Evolutionary conservation across 2,329 filamentous ascomycete genomes (phyloP), one percentile per base, ranked within the genome.

Genomic region (Eurotiales sp.): DNA sequence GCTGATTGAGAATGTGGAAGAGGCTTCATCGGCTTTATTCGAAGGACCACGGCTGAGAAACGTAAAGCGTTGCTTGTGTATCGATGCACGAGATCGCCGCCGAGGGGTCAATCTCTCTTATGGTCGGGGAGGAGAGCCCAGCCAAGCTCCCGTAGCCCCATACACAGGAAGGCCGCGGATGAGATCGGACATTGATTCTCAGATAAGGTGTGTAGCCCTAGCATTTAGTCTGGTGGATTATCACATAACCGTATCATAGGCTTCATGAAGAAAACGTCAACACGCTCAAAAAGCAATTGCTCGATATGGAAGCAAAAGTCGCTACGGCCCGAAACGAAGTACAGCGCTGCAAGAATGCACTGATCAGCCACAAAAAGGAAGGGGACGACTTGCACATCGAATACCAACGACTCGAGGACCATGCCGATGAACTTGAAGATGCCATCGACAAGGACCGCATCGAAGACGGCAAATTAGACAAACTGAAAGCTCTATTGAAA

Each of bases 151-250:
- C 11, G 75, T 86, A 4, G 66, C 74, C 7, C 76, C 78, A 14
- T 82, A 74, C 57, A 67, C 63, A 0, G 75, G 79, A 34, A 72
- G 70, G 8, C 76, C 86, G 21, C 83, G 90, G n/a, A 95, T 96
- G 83, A 86, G 86, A 62, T 85, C 87, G 1, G 88, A 95, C 63
- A 76, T 82, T 22, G 85, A 82, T 51, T 80, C 80, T 15, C 86
- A 89, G 61, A 78, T 91, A 36, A 74, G 68, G 73, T 80, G 62
- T 45, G 62, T 55, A 8, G 29, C 34, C 17, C 37, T 40, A 14
- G 8, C 30, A 17, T 41, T 25, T 39, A 15, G 17, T 25, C 27
- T 19, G 22, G 11, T 11, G 29, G 19, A 32, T 21, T n/a, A 11
- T 23, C 11, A 19, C 23, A 37, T 59, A 44, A 56, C 23, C 44